A percentile compares a stretch with the other conserved stretches of the same genome.
Evolutionary conservation across 306 rosid genomes (phyloP).

Genomic region (Lotus japonicus): DNA sequence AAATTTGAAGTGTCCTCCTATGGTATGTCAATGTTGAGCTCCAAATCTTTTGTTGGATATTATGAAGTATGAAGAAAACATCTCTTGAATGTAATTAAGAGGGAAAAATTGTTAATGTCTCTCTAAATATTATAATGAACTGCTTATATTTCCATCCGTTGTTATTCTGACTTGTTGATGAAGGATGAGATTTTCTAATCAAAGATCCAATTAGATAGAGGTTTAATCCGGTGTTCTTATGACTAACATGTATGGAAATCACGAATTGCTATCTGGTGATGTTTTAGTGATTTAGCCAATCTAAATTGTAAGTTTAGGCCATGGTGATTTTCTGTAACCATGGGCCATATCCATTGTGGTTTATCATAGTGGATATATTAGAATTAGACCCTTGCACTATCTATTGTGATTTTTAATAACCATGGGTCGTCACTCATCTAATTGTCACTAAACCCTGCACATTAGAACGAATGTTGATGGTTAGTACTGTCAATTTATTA

Average conservation of each 20-base stretch:
- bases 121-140: too few species aligned
- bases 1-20: too few species aligned
- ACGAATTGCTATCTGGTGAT: constrained; percentile 3
- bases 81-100: too few species aligned
- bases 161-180: constrained; percentile 4
- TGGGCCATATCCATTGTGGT: neutral
- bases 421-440: too few species aligned
- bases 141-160: neutral
- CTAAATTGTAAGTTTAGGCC: neutral
- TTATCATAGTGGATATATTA: neutral
- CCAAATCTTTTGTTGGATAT: too few species aligned
- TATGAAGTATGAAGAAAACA: too few species aligned
- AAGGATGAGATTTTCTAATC: neutral
- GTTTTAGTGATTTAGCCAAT: neutral
- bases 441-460: neutral
- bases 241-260: neutral
- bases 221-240: neutral
- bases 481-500: too few species aligned
- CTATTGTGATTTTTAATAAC: too few species aligned
- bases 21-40: too few species aligned
- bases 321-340: neutral
- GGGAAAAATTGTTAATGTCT: too few species aligned
- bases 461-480: neutral
- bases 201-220: neutral
- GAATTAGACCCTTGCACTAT: too few species aligned